Evolutionary conservation across 441 rosid genomes (phyloP), one percentile per base, ranked within the genome.

Genomic region (Euphorbia corollata): DNA sequence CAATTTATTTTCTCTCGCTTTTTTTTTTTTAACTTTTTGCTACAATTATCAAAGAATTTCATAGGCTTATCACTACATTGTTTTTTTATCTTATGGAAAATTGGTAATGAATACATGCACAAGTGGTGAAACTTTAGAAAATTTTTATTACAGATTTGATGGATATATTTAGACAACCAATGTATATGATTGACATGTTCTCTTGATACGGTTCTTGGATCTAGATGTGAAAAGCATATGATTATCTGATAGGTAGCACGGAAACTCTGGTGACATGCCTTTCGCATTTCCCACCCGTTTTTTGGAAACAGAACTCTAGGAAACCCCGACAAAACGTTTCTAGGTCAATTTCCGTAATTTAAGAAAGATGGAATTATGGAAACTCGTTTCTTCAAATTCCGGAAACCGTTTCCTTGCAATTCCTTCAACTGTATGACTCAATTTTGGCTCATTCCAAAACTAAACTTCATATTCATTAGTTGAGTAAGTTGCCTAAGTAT

Each of bases 31-130:
- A n/a, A 39, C 16, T 22, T 23, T 34, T 56, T 55, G 10, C 32
- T 58, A 15, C 27, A 24, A 30, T 58, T 16, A 22, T 24, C 32
- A 23, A 19, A 58, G 61, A 24, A 32, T 58, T 32, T 7, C 61
- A 23, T 24, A 23, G 41, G 19, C n/a, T 5, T 27, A 9, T 30
- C 4, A 54, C 23, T 16, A 27, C 32, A 9, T 22, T 51, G 19
- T 55, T 53, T 57, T 57, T 57, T 57, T 55, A 1, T 59, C 62
- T 12, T 67, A 16, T 27, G 41, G 56, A 22, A 43, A 6, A 67
- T 10, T 24, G 54, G 55, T 15, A 23, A 8, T 39, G 22, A 23
- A 22, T 24, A 13, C 18, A 11, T 12, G 34, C 20, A 51, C 6
- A 19, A 16, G 34, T 58, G 61, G 19, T 45, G 18, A 6, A 20